Conservation (phyloP, 345 rosid species). For the Arabidopsis suecica region DNA sequence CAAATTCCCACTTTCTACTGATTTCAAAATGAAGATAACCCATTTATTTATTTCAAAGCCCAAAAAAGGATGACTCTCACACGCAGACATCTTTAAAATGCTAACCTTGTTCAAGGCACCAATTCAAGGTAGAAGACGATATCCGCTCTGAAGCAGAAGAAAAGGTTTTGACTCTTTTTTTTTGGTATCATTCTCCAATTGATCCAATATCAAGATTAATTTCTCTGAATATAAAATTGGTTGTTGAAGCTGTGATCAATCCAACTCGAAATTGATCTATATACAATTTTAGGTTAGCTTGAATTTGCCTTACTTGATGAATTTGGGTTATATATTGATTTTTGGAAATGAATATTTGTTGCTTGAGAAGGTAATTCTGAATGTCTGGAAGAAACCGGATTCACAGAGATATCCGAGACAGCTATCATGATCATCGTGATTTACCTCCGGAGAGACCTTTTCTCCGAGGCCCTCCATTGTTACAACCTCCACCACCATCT, state of each 20-base stretch:
- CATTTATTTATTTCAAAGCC: neutral
- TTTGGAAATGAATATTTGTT: neutral
- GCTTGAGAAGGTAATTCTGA: conserved; percentile 32
- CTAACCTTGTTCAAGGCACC: neutral
- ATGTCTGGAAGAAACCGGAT: conserved; percentile 91
- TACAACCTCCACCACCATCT: conserved; percentile 73
- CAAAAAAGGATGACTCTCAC: neutral
- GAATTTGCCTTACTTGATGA: neutral
- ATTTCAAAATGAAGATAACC: too few species aligned
- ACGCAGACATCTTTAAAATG: neutral
- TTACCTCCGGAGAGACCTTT: conserved; percentile 68
- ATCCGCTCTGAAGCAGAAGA: conserved; percentile 2
- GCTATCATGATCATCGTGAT: conserved; percentile 65
- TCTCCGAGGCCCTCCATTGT: conserved; percentile 67
- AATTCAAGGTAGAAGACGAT: conserved; percentile 21
- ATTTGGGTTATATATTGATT: too few species aligned
- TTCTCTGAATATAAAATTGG: neutral
- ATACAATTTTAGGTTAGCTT: neutral
- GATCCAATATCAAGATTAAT: neutral
- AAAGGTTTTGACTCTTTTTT: conserved; percentile 25
- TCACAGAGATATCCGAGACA: conserved; percentile 72
- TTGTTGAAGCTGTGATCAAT: conserved; percentile 16
- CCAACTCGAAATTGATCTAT: neutral
- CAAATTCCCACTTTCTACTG: too few species aligned
- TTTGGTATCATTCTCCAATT: too few species aligned